phyloP scores from a whole-genome alignment of 192 early-diverging fungal genomes.

The Fimicolochytrium jonesii region DNA sequence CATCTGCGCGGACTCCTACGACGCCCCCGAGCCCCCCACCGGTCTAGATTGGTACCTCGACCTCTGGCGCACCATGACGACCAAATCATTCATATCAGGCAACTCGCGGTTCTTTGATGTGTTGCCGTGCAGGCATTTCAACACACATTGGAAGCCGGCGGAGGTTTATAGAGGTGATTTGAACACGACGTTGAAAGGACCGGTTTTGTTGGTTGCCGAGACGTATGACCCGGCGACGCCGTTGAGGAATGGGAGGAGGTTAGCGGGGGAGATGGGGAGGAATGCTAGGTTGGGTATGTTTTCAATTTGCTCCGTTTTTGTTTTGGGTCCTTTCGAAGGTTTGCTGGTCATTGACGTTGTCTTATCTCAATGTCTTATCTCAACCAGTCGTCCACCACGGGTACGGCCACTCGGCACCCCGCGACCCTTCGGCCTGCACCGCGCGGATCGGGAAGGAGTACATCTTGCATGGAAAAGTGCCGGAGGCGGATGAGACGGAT shows the following conservation, averaged over 20 bases:
- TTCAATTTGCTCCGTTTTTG: too few relatives aligned
- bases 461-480: not conserved
- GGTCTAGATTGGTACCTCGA: not conserved
- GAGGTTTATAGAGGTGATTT: not conserved
- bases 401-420: not conserved
- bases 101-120: conserved; percentile 1
- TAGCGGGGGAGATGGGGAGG: not conserved
- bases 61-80: not conserved
- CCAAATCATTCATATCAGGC: not conserved
- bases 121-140: not conserved
- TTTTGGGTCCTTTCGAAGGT: too few relatives aligned
- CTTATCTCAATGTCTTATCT: not conserved
- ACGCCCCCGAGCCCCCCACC: not conserved
- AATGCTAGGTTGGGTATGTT: not conserved
- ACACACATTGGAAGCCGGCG: not conserved
- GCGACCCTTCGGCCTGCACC: not conserved
- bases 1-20: conserved; percentile 1
- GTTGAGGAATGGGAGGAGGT: not conserved
- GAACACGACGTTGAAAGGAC: not conserved
- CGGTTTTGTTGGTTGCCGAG: not conserved
- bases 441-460: not conserved
- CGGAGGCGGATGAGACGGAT: not conserved
- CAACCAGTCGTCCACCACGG: not conserved
- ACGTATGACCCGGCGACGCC: conserved; percentile 1
- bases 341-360: too few relatives aligned